Conservation (phyloP, 228 moss, liverwort and hornwort genomes). For the Sphagnum magellanicum region DNA sequence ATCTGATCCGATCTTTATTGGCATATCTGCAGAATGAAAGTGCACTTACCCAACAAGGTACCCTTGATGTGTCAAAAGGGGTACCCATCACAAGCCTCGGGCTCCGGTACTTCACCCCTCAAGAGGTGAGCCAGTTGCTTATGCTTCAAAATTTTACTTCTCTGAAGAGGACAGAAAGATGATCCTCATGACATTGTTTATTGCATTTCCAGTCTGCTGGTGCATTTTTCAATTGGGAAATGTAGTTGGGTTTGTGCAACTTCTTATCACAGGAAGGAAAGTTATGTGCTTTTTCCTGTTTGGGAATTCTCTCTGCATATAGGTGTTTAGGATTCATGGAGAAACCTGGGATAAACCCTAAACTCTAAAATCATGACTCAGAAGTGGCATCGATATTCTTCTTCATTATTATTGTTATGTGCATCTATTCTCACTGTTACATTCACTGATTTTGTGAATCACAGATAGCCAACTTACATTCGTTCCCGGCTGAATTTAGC, state of each 20-base stretch:
- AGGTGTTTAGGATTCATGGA: no score
- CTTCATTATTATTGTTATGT: no score
- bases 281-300: no score
- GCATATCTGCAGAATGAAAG: conserved; percentile 15
- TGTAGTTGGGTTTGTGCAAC: not conserved
- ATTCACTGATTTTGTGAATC: no score
- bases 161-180: not conserved
- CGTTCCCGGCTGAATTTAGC: conserved; percentile 66
- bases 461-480: conserved; percentile 95
- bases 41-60: conserved; percentile 23
- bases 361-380: no score
- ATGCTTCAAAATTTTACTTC: not conserved
- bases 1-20: not conserved
- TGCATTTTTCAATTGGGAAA: no score
- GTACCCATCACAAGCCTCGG: conserved; percentile 48
- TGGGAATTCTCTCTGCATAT: no score
- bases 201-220: no score
- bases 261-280: no score
- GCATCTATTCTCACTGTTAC: no score
- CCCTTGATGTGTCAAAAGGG: conserved; percentile 39
- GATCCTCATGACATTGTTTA: no score
- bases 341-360: no score
- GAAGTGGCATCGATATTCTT: conserved; percentile 3
- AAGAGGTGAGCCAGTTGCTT: conserved; percentile 51
- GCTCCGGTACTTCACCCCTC: conserved; percentile 86